Percentiles rank a stretch among this genome's conserved stretches.
phyloP scores from a whole-genome alignment of 2,329 filamentous ascomycete genomes.

The Aspergillus ibericus region DNA sequence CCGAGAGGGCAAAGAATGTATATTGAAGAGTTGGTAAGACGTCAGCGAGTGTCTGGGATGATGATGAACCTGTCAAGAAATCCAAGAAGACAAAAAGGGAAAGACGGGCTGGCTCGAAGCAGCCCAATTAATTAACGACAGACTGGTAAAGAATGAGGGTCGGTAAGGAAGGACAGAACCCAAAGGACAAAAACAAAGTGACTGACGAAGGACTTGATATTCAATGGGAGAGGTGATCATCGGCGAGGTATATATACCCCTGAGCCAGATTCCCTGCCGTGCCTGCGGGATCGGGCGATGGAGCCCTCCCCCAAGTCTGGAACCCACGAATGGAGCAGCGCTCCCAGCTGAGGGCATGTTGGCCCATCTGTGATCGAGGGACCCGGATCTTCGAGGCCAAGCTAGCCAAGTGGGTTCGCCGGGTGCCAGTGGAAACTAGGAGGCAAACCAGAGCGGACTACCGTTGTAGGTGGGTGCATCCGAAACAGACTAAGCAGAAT shows the following conservation, averaged over 20 bases:
- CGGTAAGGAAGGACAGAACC: constrained; percentile 18
- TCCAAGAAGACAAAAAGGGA: constrained; percentile 13
- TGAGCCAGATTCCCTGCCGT: constrained; percentile 19
- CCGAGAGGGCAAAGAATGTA: constrained; percentile 21
- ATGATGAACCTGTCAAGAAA: constrained; percentile 11
- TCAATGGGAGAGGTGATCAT: constrained; percentile 24
- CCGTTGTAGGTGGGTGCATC: constrained; percentile 21
- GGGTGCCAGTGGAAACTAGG: constrained; percentile 17
- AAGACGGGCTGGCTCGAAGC: constrained; percentile 19
- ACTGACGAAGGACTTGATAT: constrained; percentile 24
- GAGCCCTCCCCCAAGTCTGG: constrained; percentile 16
- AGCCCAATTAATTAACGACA: constrained; percentile 33
- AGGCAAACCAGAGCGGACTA: constrained; percentile 14
- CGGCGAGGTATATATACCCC: constrained; percentile 37
- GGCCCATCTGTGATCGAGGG: constrained; percentile 18
- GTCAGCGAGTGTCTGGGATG: constrained; percentile 14
- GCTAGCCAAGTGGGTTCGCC: constrained; percentile 21
- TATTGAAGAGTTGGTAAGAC: constrained; percentile 9
- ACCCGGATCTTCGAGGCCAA: constrained; percentile 24
- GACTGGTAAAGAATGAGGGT: constrained; percentile 31
- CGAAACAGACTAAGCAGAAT: constrained; percentile 22
- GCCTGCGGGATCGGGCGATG: constrained; percentile 13
- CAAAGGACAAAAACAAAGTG: constrained; percentile 21
- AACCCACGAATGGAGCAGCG: constrained; percentile 15
- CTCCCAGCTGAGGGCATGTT: constrained; percentile 12